Base-by-base conservation (phyloP, 2,329 filamentous ascomycete genomes). In the Laburnicola sp. region DNA sequence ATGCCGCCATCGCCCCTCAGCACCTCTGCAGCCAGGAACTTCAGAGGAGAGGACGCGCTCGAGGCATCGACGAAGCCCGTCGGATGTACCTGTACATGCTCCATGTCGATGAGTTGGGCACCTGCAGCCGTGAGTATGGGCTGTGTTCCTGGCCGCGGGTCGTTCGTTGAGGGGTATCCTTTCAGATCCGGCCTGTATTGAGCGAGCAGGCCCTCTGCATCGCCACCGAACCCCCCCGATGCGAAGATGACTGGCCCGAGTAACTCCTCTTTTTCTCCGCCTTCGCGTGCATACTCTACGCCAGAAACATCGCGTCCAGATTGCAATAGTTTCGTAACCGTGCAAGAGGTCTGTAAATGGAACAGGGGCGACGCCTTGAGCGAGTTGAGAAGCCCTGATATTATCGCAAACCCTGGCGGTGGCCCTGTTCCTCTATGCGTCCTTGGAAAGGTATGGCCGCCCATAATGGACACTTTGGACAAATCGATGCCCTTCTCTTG, bases 21-120 rank as follows among this genome's bases (percentile, higher is more conserved):
- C 51, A 84, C 75, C 66, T 87, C 85, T 0, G 84, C 84, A 0
- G 84, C 84, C 3, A 87, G 77, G 59, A 87, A 83, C 67, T 87
- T 87, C 41, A 83, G 77, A 30, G 70, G 68, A 0, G 76, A 75
- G 0, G 57, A 58, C 0, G 74, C 69, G 28, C 76, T 74, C 1
- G 75, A 72, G 0, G 79, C 78, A 55, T 86, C 83, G 4, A 87
- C 73, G 60, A 87, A 87, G 0, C 83, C 82, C 0, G 84, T 86
- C 2, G 85, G 84, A 56, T 87, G 85, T 3, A 87, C 76, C 65
- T 87, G 85, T 2, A 87, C 82, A 16, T 69, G 59, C 0, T 76
- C 72, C 76, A 79, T 79, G 54, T 79, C 76, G 2, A 77, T 50
- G 9, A 78, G 46, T 31, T 71, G 65, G 0, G 75, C 76, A 0